phyloP scores from a whole-genome alignment of 495 filamentous ascomycete genomes.

The Hyaloscypha bicolor region DNA sequence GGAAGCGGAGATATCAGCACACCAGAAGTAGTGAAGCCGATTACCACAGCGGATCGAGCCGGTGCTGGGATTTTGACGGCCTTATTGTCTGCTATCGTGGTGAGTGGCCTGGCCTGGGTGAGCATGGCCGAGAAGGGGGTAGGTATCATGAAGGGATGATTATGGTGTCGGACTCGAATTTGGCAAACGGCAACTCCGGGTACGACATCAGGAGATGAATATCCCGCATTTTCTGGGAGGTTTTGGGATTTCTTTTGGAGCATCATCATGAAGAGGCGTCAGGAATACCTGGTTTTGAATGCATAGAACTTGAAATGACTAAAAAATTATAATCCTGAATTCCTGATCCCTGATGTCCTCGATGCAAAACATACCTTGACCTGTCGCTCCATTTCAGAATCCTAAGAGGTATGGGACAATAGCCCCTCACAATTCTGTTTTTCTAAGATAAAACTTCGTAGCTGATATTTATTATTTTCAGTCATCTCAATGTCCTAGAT shows the following conservation, averaged over 20 bases:
- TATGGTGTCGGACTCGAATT: neutral
- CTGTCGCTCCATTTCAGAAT: no score
- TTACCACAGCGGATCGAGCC: conserved; percentile 48
- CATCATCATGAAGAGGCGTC: neutral
- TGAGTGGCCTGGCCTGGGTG: conserved; percentile 12
- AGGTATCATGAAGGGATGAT: neutral
- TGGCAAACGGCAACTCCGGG: neutral
- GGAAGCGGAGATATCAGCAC: conserved; percentile 38
- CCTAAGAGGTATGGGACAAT: no score
- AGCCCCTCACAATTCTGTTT: no score
- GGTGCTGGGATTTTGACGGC: conserved; percentile 65
- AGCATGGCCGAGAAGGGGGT: conserved; percentile 2
- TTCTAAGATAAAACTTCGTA: no score
- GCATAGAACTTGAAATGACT: neutral
- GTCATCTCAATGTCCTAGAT: no score
- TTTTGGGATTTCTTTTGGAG: neutral
- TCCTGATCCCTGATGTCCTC: neutral
- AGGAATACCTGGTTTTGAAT: neutral
- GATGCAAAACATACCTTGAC: no score
- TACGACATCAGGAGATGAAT: neutral
- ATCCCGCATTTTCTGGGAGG: neutral
- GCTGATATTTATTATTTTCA: no score
- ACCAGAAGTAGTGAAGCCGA: neutral
- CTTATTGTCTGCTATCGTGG: conserved; percentile 8
- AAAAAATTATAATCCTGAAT: neutral